These are phyloP conservation scores for Alternaria angustiovoidea DNA, from an alignment of 2,329 filamentous ascomycete genomes.

Conservation along the genomic window DNA sequence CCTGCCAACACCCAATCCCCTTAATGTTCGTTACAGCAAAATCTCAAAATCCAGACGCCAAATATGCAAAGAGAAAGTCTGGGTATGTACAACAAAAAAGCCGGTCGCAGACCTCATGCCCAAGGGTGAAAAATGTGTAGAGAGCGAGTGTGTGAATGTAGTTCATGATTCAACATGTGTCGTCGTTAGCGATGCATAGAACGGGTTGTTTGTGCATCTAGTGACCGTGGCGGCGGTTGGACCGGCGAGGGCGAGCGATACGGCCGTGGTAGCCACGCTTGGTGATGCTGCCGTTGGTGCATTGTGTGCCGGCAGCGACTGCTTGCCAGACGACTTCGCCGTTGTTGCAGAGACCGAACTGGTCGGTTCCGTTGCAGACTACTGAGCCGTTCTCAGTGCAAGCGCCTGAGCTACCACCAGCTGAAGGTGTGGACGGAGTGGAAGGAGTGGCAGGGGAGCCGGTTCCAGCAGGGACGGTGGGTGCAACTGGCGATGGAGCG, in stretches of 20 bases:
- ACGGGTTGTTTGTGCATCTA: slow-evolving; percentile 7
- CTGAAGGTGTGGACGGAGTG: slow-evolving; percentile 18
- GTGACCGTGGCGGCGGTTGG: slow-evolving; percentile 10
- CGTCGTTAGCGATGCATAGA: neutral
- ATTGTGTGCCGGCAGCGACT: slow-evolving; percentile 56
- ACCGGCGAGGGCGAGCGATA: slow-evolving; percentile 35
- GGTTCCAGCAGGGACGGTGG: slow-evolving; percentile 22
- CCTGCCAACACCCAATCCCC: neutral
- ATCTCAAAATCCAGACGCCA: neutral
- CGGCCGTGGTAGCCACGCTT: slow-evolving; percentile 45
- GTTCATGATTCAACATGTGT: neutral
- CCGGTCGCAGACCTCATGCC: slow-evolving; percentile 23
- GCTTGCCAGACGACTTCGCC: slow-evolving; percentile 52
- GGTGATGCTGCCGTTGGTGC: slow-evolving; percentile 52
- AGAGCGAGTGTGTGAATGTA: slow-evolving; percentile 19
- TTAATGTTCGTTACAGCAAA: neutral
- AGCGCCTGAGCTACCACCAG: slow-evolving; percentile 26
- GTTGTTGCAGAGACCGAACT: slow-evolving; percentile 56
- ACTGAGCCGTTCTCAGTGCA: slow-evolving; percentile 48
- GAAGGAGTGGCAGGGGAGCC: slow-evolving; percentile 22
- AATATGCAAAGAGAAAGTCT: slow-evolving; percentile 13
- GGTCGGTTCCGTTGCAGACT: slow-evolving; percentile 51
- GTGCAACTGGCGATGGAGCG: slow-evolving; percentile 23
- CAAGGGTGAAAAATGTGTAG: slow-evolving; percentile 4
- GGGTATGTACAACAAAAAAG: slow-evolving; percentile 15